A percentile compares a stretch with the other conserved stretches of the same genome.
Conservation (phyloP, 208 protist species). For the Wallacemonas rigidus region DNA sequence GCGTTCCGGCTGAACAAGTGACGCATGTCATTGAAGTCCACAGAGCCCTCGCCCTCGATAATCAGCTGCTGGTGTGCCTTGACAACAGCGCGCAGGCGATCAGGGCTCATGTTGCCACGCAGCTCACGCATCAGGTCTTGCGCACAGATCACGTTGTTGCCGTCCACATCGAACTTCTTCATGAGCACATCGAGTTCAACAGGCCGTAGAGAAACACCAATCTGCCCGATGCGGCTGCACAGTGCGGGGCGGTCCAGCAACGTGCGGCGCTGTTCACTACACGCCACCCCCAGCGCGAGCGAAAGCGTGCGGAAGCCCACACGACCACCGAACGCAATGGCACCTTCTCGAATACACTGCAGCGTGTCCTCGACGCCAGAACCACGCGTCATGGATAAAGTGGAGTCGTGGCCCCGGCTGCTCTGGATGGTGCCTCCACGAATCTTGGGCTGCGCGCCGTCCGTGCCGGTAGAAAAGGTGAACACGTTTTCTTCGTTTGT, state of each 20-base stretch:
- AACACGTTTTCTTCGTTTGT: conserved; percentile 71
- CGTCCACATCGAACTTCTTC: conserved; percentile 66
- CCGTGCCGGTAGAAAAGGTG: conserved; percentile 27
- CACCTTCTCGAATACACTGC: conserved; percentile 65
- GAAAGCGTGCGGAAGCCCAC: conserved; percentile 76
- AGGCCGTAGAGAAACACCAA: conserved; percentile 59
- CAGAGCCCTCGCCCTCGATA: conserved; percentile 76
- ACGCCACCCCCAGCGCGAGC: conserved; percentile 68
- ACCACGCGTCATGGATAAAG: conserved; percentile 46
- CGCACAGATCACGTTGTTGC: conserved; percentile 71
- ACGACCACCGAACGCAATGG: conserved; percentile 63
- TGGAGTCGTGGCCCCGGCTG: conserved; percentile 10
- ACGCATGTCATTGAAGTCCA: conserved; percentile 77
- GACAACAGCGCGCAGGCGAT: conserved; percentile 61
- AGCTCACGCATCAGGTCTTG: conserved; percentile 82
- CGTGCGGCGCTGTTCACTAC: conserved; percentile 59
- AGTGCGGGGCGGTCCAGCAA: conserved; percentile 55
- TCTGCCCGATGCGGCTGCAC: conserved; percentile 26
- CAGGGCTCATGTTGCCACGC: conserved; percentile 68
- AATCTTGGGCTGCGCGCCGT: conserved; percentile 5
- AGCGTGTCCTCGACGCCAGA: conserved; percentile 46
- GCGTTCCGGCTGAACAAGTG: conserved; percentile 72
- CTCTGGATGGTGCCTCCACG: conserved; percentile 15
- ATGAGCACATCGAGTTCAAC: conserved; percentile 80
- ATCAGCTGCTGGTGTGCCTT: conserved; percentile 71